Evolutionary conservation across 148 eudicot genomes (phyloP), one percentile per base, ranked within the genome.

Genomic region (Drosera capensis): DNA sequence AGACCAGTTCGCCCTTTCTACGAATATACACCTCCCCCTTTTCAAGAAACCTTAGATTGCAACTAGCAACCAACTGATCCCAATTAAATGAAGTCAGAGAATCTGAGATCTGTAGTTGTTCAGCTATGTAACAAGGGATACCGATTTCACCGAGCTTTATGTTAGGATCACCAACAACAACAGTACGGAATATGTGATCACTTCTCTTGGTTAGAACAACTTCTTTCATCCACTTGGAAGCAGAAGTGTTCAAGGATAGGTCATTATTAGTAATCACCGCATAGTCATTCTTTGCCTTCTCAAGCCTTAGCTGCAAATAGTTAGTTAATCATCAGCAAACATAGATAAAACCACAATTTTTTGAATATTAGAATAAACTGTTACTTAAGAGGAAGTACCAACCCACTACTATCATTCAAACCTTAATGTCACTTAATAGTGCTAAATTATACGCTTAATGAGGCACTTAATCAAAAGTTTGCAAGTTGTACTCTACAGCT

Each of bases 161-260:
- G 30, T 65, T 59, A 2, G 97, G 87, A 60, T 90, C 95, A 34
- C 97, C 97, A 17, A 84, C 80, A 8, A 80, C 74, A 22, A 90
- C 97, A 59, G 85, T 75, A 37, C 97, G 95, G 51, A 80, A 78
- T 45, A 63, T 54, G 57, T 84, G 86, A 53, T 90, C 76, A 18
- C 68, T 78, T 54, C 97, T 52, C 59, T 90, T 90, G 20, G 84
- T 83, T 0, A 90, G 72, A 50, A 84, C 59, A 17, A 90, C 63
- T 40, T 90, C 97, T 64, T 84, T 90, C 64, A 90, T 66, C 71
- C 84, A 75, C 57, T 71, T 80, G 54, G 82, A 51, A 23, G 80
- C 82, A 30, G 94, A 71, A 2, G 74, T 46, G 54, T 62, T 75
- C 5, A 78, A 58, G 16, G 60, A 52, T 40, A 68, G 51, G 35